Percentiles rank a stretch among this genome's conserved stretches.
These are phyloP conservation scores for Globisporangium orthogonon DNA, from an alignment of 352 stramenopile genomes.

Conservation along the genomic window DNA sequence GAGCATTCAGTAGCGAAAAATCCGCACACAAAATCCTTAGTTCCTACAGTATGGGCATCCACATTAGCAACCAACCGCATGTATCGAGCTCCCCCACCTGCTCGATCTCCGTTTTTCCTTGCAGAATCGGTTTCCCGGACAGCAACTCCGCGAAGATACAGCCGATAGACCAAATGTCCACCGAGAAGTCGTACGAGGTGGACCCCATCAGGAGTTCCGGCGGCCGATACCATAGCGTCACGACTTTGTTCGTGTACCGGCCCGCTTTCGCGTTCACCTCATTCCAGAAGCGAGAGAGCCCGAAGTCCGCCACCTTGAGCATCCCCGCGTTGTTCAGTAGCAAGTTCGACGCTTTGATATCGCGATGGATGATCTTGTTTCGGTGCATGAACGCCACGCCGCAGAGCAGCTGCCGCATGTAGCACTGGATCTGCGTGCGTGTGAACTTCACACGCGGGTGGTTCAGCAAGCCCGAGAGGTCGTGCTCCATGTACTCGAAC, in stretches of 20 bases:
- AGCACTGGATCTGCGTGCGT: constrained; percentile 83
- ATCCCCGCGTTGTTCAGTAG: constrained; percentile 81
- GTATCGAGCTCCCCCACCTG: constrained; percentile 36
- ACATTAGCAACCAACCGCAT: not conserved
- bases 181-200: constrained; percentile 88
- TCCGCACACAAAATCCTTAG: not conserved
- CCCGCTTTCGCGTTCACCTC: constrained; percentile 80
- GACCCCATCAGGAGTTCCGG: constrained; percentile 91
- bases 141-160: constrained; percentile 82
- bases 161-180: constrained; percentile 94
- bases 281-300: constrained; percentile 80
- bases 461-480: constrained; percentile 78
- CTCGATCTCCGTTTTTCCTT: constrained; percentile 79
- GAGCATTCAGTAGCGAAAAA: constrained; percentile 6
- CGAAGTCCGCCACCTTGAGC: constrained; percentile 82
- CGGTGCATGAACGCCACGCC: constrained; percentile 85
- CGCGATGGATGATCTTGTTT: constrained; percentile 84
- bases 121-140: constrained; percentile 72
- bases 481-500: constrained; percentile 86
- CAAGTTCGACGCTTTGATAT: constrained; percentile 86
- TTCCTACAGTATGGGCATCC: too few relatives aligned
- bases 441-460: constrained; percentile 78
- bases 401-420: constrained; percentile 80
- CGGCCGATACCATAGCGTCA: constrained; percentile 93
- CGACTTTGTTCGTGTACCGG: constrained; percentile 93